phyloP scores from a whole-genome alignment of 2,329 filamentous ascomycete genomes.

The Aspergillus quadricinctus region DNA sequence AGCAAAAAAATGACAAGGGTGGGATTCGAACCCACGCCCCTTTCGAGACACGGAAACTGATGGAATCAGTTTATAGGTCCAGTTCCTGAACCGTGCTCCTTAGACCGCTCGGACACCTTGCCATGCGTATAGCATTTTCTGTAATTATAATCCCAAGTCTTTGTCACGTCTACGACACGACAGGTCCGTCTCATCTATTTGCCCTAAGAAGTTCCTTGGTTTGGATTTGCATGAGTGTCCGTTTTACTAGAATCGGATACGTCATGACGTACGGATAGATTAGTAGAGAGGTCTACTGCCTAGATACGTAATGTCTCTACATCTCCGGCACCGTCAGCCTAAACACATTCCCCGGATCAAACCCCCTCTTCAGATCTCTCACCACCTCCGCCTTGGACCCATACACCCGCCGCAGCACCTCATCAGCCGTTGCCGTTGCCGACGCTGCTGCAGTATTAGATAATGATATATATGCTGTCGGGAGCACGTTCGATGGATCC shows the following conservation, averaged over 20 bases:
- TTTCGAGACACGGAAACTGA: background rate
- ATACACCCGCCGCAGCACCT: constrained; percentile 10
- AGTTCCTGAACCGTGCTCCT: background rate
- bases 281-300: too few species aligned
- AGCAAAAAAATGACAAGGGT: background rate
- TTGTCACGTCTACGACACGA: too few species aligned
- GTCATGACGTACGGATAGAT: too few species aligned
- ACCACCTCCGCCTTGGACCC: constrained; percentile 16
- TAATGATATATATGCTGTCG: constrained; percentile 16
- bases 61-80: background rate
- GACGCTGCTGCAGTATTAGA: background rate
- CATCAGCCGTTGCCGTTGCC: background rate
- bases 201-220: too few species aligned
- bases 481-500: constrained; percentile 7
- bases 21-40: background rate
- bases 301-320: too few species aligned
- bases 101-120: background rate
- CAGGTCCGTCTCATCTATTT: too few species aligned
- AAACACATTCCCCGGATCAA: constrained; percentile 16
- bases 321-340: too few species aligned
- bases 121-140: background rate
- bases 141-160: too few species aligned
- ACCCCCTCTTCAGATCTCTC: constrained; percentile 9
- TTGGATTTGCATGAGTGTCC: too few species aligned
- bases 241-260: too few species aligned